These are phyloP conservation scores for Cryptosporidium parvum DNA, from an alignment of 169 alveolate genomes.

Conservation along the genomic window DNA sequence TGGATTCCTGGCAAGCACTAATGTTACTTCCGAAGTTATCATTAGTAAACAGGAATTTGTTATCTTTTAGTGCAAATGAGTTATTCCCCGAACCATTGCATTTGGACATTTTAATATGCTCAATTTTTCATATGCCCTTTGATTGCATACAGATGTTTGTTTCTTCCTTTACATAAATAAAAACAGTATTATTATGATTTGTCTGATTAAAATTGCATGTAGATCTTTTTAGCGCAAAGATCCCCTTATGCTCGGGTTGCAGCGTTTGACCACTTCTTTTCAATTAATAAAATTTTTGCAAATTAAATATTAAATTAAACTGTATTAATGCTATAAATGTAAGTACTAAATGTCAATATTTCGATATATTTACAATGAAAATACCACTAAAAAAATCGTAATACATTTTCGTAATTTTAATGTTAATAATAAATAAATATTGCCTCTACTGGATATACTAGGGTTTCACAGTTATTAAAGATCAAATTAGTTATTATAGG, in stretches of 20 bases:
- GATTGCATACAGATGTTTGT: conserved; percentile 16
- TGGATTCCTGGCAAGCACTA: neutral
- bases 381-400: neutral
- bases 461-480: neutral
- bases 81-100: conserved; percentile 46
- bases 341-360: neutral
- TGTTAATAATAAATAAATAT: too few relatives aligned
- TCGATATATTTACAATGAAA: neutral
- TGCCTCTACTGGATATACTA: neutral
- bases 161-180: neutral
- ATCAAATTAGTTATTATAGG: too few relatives aligned
- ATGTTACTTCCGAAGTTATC: neutral
- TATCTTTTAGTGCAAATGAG: neutral
- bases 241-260: conserved; percentile 71
- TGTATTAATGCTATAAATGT: neutral
- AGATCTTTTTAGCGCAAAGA: conserved; percentile 72
- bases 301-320: neutral
- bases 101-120: conserved; percentile 46
- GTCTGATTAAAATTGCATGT: conserved; percentile 39
- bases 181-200: neutral
- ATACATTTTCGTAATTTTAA: too few relatives aligned
- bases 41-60: neutral
- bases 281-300: conserved; percentile 28
- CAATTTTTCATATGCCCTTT: conserved; percentile 8
- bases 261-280: conserved; percentile 52